phyloP scores from a whole-genome alignment of 352 stramenopile species.

The Pythium angustatum region DNA sequence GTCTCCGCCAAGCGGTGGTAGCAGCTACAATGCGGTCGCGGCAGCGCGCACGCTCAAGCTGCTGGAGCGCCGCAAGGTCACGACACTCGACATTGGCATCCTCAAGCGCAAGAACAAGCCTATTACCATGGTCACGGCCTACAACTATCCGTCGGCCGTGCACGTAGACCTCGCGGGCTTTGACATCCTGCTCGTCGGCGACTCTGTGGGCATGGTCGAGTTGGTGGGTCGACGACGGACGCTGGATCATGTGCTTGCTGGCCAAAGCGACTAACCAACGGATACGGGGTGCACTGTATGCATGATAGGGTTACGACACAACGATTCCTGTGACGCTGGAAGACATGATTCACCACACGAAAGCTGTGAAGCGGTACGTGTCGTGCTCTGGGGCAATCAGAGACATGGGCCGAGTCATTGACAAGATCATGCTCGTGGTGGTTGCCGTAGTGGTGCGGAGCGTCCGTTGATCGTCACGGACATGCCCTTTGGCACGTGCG shows the following conservation, averaged over 20 bases:
- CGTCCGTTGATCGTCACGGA: slow-evolving; percentile 95
- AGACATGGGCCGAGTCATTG: background rate
- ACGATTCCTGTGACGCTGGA: slow-evolving; percentile 96
- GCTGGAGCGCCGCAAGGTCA: slow-evolving; percentile 83
- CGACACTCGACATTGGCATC: slow-evolving; percentile 80
- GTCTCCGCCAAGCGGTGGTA: slow-evolving; percentile 4
- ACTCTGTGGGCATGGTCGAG: slow-evolving; percentile 99
- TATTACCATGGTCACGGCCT: slow-evolving; percentile 99
- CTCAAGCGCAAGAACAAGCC: slow-evolving; percentile 94
- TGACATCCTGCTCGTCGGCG: slow-evolving; percentile 97
- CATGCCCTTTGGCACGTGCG: slow-evolving; percentile 98
- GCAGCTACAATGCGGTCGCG: slow-evolving; percentile 50
- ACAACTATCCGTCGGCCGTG: slow-evolving; percentile 96
- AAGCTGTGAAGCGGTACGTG: slow-evolving; percentile 90
- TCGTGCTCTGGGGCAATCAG: too few species aligned
- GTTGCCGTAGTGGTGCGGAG: slow-evolving; percentile 49
- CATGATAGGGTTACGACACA: slow-evolving; percentile 77
- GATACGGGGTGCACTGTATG: slow-evolving; percentile 15
- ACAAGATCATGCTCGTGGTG: background rate
- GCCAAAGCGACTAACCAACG: background rate
- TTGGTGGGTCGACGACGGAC: slow-evolving; percentile 91
- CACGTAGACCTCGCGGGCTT: slow-evolving; percentile 98
- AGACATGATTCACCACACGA: slow-evolving; percentile 98
- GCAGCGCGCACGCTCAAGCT: slow-evolving; percentile 79
- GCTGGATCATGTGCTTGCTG: background rate